A percentile compares a stretch with the other conserved stretches of the same genome.
phyloP scores from a whole-genome alignment of 1,284 basidiomycete species.

The Austroboletus novae-zelandiae region DNA sequence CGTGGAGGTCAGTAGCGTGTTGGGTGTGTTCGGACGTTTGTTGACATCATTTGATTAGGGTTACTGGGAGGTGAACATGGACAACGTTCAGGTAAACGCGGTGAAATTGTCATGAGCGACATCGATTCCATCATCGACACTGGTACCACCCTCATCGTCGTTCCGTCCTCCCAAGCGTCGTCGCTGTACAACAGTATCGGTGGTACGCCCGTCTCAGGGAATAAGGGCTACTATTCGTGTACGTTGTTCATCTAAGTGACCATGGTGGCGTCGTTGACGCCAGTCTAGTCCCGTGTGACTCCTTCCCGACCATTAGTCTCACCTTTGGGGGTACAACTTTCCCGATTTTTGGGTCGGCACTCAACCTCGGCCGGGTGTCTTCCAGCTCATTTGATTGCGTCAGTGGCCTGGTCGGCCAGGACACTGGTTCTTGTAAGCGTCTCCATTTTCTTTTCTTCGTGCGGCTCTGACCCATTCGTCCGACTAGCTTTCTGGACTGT shows the following conservation, averaged over 20 bases:
- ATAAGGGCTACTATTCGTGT: slow-evolving; percentile 11
- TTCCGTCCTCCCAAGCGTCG: not conserved
- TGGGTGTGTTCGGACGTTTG: not conserved
- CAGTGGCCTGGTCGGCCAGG: slow-evolving; percentile 4
- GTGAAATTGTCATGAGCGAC: slow-evolving; percentile 12
- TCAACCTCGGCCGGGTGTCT: slow-evolving; percentile 12
- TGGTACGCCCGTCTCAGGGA: slow-evolving; percentile 1
- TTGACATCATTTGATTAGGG: slow-evolving; percentile 27
- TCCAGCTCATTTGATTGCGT: slow-evolving; percentile 13
- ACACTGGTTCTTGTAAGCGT: slow-evolving; percentile 2
- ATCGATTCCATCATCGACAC: slow-evolving; percentile 42
- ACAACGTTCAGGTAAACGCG: slow-evolving; percentile 30
- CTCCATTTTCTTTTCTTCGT: not conserved
- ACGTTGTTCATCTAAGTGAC: not conserved
- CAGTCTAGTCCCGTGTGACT: slow-evolving; percentile 12
- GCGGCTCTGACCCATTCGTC: no score
- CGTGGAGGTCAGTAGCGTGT: slow-evolving; percentile 17
- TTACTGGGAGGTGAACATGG: slow-evolving; percentile 43
- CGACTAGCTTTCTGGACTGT: slow-evolving; percentile 12
- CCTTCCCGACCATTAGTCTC: slow-evolving; percentile 12
- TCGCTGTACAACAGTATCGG: slow-evolving; percentile 5
- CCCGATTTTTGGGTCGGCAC: slow-evolving; percentile 1
- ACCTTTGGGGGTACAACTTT: slow-evolving; percentile 11
- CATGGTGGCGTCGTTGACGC: not conserved
- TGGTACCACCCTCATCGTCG: slow-evolving; percentile 50